Evolutionary conservation across 2,329 filamentous ascomycete species (phyloP).

Genomic region (Camillea tinctor): DNA sequence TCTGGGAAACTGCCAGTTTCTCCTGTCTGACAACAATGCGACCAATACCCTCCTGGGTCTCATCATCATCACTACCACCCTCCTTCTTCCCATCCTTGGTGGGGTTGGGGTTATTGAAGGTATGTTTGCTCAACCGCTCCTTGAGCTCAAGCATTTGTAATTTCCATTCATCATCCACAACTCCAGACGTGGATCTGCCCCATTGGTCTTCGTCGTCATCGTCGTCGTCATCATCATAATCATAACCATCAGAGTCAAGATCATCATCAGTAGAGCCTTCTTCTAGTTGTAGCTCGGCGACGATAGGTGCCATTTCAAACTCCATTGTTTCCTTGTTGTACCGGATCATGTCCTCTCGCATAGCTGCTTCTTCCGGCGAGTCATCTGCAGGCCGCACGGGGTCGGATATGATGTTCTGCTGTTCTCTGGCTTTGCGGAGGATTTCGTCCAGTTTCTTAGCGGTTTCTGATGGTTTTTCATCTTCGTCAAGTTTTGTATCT

Average conservation of each 20-base stretch:
- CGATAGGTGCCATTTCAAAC: conserved; percentile 84
- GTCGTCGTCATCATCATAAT: conserved; percentile 53
- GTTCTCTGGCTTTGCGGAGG: conserved; percentile 55
- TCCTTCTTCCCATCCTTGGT: conserved; percentile 33
- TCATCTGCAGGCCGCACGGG: conserved; percentile 72
- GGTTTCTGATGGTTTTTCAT: conserved; percentile 37
- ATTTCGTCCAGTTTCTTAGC: conserved; percentile 53
- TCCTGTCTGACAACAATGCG: conserved; percentile 37
- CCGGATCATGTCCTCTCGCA: conserved; percentile 85
- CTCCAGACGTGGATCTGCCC: conserved; percentile 67
- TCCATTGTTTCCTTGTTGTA: conserved; percentile 64
- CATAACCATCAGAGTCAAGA: conserved; percentile 44
- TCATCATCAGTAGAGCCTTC: conserved; percentile 61
- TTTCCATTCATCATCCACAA: conserved; percentile 73
- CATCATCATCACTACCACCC: conserved; percentile 39
- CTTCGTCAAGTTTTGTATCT: conserved; percentile 52
- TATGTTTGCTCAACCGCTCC: conserved; percentile 54
- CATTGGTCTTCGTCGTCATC: conserved; percentile 66
- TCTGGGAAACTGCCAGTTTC: conserved; percentile 15
- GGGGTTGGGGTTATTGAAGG: conserved; percentile 49
- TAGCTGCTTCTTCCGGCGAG: conserved; percentile 71
- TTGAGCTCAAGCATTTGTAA: conserved; percentile 84
- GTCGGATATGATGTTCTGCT: conserved; percentile 47
- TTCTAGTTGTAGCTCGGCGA: conserved; percentile 86
- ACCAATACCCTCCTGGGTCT: conserved; percentile 38